Evolutionary conservation across 345 rosid genomes (phyloP).

Genomic region (Brassica nigra): DNA sequence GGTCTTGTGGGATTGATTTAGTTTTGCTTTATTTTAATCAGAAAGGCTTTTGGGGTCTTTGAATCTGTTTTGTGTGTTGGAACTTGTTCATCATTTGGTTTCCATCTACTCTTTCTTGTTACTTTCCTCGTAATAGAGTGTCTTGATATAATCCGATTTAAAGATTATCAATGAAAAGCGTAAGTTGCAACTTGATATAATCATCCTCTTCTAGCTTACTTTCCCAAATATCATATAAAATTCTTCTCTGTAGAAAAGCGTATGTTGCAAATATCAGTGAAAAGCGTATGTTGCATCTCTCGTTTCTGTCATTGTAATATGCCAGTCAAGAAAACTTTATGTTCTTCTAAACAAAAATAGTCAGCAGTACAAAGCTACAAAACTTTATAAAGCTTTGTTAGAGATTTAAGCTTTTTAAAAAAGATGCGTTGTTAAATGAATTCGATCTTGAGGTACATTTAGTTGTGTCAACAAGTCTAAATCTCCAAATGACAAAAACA

Average conservation of each 20-base stretch:
- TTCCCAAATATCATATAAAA: not conserved
- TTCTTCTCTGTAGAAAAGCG: not conserved
- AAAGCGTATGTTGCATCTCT: not conserved
- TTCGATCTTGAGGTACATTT: no score
- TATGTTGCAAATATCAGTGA: no score
- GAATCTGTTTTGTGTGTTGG: slow-evolving; percentile 17
- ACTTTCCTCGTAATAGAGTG: slow-evolving; percentile 27
- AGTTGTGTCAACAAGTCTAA: no score
- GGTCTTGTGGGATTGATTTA: slow-evolving; percentile 6
- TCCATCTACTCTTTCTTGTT: slow-evolving; percentile 7
- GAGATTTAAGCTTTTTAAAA: no score
- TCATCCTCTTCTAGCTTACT: not conserved
- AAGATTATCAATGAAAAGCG: not conserved
- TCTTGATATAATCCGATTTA: slow-evolving; percentile 1
- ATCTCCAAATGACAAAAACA: no score
- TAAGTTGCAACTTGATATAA: not conserved
- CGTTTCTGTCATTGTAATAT: not conserved
- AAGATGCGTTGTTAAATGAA: no score
- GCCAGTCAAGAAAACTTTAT: not conserved
- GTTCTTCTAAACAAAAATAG: not conserved
- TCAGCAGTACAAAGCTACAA: not conserved
- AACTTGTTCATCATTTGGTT: slow-evolving; percentile 21
- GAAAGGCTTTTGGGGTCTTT: slow-evolving; percentile 5
- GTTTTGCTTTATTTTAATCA: slow-evolving; percentile 6
- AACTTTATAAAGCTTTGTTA: not conserved